Conservation (phyloP, 805 yeast species). For the Starmerella sp. region DNA sequence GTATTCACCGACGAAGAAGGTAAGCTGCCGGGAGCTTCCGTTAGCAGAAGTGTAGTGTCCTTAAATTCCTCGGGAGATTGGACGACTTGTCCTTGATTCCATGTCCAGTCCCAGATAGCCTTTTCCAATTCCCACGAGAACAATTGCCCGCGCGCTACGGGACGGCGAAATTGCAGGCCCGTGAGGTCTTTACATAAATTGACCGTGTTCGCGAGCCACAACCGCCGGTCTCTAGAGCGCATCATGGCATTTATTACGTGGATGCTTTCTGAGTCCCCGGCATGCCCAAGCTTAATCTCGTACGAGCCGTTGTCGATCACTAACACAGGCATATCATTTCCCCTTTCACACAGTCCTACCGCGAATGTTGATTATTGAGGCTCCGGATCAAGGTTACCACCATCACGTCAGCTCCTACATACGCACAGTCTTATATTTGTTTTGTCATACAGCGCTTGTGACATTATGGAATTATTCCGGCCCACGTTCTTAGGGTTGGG, state of each 20-base stretch:
- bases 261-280: slow-evolving; percentile 32
- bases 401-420: too few species aligned
- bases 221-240: slow-evolving; percentile 61
- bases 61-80: slow-evolving; percentile 30
- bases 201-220: slow-evolving; percentile 63
- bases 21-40: slow-evolving; percentile 72
- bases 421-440: too few species aligned
- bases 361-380: background rate
- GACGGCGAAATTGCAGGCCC: slow-evolving; percentile 63
- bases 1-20: slow-evolving; percentile 73
- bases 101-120: slow-evolving; percentile 78
- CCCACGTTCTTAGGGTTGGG: slow-evolving; percentile 3
- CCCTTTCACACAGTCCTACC: background rate
- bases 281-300: slow-evolving; percentile 55
- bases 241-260: slow-evolving; percentile 59
- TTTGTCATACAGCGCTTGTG: background rate
- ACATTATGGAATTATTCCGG: background rate
- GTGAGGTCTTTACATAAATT: slow-evolving; percentile 58
- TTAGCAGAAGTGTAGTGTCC: slow-evolving; percentile 52
- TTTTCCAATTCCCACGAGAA: slow-evolving; percentile 86
- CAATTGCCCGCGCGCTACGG: slow-evolving; percentile 79
- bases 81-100: slow-evolving; percentile 29
- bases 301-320: slow-evolving; percentile 88
- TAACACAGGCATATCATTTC: slow-evolving; percentile 26
- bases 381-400: background rate